Conservation (phyloP, 202 grass and related monocot genomes). For the Hordeum pubiflorum region DNA sequence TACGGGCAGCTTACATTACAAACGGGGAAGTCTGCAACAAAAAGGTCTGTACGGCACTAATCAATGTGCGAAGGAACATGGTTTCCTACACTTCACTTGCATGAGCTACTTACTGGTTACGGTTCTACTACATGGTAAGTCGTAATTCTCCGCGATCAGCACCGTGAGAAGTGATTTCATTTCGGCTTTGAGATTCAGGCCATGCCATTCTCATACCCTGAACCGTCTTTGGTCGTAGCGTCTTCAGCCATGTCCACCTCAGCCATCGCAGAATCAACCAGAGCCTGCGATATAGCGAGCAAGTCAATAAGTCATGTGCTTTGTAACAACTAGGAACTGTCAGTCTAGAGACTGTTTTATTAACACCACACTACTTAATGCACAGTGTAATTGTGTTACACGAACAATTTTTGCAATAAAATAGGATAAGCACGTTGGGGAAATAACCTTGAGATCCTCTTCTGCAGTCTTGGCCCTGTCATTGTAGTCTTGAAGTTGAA, state of each 20-base stretch:
- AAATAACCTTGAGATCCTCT: slow-evolving; percentile 57
- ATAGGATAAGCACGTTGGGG: background rate
- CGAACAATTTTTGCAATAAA: no score
- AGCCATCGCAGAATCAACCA: slow-evolving; percentile 44
- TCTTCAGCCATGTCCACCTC: slow-evolving; percentile 60
- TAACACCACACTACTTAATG: background rate
- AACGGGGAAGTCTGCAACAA: background rate
- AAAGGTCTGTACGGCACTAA: background rate
- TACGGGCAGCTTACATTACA: background rate
- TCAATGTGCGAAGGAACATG: background rate
- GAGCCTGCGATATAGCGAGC: slow-evolving; percentile 23
- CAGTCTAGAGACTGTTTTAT: background rate
- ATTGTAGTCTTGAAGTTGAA: slow-evolving; percentile 60
- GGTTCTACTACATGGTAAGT: background rate
- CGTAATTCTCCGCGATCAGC: background rate
- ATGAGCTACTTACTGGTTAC: background rate
- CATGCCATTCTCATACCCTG: slow-evolving; percentile 52
- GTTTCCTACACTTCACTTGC: background rate
- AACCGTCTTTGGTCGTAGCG: slow-evolving; percentile 48
- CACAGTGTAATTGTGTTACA: background rate
- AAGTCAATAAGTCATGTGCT: background rate
- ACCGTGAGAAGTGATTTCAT: background rate
- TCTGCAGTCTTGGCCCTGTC: slow-evolving; percentile 60
- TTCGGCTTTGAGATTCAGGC: slow-evolving; percentile 18
- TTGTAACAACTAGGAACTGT: background rate